Conservation (phyloP, 163 green algal genomes). For the Prototheca cutis region DNA sequence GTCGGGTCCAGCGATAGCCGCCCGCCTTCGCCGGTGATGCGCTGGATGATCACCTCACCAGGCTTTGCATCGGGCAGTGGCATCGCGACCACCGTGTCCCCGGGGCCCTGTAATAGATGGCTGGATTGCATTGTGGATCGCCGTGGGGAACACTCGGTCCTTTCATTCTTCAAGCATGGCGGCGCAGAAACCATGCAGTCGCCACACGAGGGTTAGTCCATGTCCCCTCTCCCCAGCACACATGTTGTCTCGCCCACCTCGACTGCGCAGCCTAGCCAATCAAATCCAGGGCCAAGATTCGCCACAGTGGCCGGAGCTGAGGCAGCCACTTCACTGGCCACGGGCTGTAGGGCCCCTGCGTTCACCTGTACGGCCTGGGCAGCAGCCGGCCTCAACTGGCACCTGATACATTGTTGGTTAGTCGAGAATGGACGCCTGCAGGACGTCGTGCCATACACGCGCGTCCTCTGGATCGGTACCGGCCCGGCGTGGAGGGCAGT, state of each 20-base stretch:
- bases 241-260: no score
- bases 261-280: constrained; percentile 96
- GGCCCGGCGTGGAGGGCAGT: no score
- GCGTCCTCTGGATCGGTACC: no score
- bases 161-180: no score
- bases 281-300: constrained; percentile 96
- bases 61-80: constrained; percentile 46
- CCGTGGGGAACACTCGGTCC: no score
- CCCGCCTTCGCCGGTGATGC: constrained; percentile 81
- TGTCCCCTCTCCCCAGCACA: no score
- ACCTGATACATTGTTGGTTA: no score
- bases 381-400: background rate
- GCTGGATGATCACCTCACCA: constrained; percentile 74
- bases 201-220: no score
- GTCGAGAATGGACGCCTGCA: no score
- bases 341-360: constrained; percentile 8
- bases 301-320: constrained; percentile 94
- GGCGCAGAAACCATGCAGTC: no score
- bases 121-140: background rate
- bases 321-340: constrained; percentile 37
- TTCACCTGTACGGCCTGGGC: background rate
- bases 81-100: constrained; percentile 73
- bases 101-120: constrained; percentile 55
- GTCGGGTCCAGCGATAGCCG: constrained; percentile 60
- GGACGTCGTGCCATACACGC: no score